phyloP scores from a whole-genome alignment of 1,139 yeast species.

The Kodamaea ohmeri region DNA sequence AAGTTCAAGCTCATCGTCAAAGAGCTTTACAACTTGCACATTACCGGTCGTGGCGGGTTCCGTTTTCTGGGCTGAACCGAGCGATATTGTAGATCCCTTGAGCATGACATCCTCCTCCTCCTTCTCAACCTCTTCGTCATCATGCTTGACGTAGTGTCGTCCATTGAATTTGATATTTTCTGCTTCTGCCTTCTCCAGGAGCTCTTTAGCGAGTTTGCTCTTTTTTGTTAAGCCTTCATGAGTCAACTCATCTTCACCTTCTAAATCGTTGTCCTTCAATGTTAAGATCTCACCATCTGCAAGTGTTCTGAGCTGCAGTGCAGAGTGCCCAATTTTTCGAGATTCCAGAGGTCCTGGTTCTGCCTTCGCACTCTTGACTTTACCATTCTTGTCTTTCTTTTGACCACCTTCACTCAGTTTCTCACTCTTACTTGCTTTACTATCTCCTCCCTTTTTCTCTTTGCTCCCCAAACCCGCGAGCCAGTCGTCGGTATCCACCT shows the following conservation, averaged over 20 bases:
- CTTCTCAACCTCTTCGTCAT: slow-evolving; percentile 19
- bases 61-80: slow-evolving; percentile 19
- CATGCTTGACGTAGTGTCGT: slow-evolving; percentile 19
- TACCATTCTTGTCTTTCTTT: not conserved
- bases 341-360: not conserved
- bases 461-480: slow-evolving; percentile 23
- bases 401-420: not conserved
- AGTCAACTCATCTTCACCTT: slow-evolving; percentile 48
- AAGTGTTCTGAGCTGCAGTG: slow-evolving; percentile 8
- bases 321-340: slow-evolving; percentile 44
- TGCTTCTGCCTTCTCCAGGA: slow-evolving; percentile 25
- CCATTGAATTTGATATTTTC: slow-evolving; percentile 29
- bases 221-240: slow-evolving; percentile 39
- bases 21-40: slow-evolving; percentile 17
- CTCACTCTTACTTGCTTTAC: too few relatives aligned
- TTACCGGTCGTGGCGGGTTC: slow-evolving; percentile 10
- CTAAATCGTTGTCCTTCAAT: slow-evolving; percentile 53
- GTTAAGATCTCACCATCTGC: slow-evolving; percentile 53
- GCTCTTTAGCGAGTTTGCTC: slow-evolving; percentile 23
- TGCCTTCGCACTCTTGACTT: not conserved
- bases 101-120: slow-evolving; percentile 16
- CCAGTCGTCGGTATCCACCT: slow-evolving; percentile 42
- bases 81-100: slow-evolving; percentile 14
- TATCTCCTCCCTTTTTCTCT: slow-evolving; percentile 12
- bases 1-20: slow-evolving; percentile 28